phyloP scores from a whole-genome alignment of 352 stramenopile genomes.

The Phytophthora podocarpi region DNA sequence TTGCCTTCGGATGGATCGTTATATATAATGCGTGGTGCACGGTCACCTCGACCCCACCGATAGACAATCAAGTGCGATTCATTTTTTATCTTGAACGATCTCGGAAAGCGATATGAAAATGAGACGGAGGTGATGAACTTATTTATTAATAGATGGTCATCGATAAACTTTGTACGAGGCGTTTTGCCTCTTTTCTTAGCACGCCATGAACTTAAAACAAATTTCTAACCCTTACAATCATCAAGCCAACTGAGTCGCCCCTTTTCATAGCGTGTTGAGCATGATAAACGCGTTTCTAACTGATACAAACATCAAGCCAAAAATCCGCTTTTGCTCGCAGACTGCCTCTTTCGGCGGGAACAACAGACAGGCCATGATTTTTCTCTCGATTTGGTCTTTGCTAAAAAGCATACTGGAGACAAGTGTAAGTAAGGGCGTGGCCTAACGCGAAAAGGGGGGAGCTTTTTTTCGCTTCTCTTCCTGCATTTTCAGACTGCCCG shows the following conservation, averaged over 20 bases:
- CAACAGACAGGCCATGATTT: conserved; percentile 27
- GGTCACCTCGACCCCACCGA: too few relatives aligned
- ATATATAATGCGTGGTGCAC: too few relatives aligned
- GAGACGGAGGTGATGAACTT: too few relatives aligned
- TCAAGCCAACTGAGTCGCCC: not conserved
- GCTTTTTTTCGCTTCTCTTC: conserved; percentile 35
- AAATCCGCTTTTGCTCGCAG: not conserved
- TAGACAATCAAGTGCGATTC: too few relatives aligned
- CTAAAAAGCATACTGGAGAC: conserved; percentile 9
- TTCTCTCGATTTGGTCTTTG: conserved; percentile 13
- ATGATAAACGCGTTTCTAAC: conserved; percentile 16
- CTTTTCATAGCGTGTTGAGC: not conserved
- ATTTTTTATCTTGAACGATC: too few relatives aligned
- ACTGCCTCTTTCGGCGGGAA: conserved; percentile 40
- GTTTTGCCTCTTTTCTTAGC: not conserved
- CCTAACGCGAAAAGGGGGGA: conserved; percentile 19
- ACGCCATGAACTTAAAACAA: not conserved
- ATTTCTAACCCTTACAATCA: conserved; percentile 6
- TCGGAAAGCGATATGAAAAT: too few relatives aligned
- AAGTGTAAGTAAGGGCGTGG: conserved; percentile 30
- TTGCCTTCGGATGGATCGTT: too few relatives aligned
- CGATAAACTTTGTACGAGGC: too few relatives aligned
- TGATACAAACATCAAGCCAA: conserved; percentile 29
- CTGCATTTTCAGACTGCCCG: conserved; percentile 35
- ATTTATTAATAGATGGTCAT: too few relatives aligned